Percentiles rank a stretch among this genome's conserved stretches.
phyloP scores from a whole-genome alignment of 1,139 yeast genomes.

The Yamadazyma trypodendri region DNA sequence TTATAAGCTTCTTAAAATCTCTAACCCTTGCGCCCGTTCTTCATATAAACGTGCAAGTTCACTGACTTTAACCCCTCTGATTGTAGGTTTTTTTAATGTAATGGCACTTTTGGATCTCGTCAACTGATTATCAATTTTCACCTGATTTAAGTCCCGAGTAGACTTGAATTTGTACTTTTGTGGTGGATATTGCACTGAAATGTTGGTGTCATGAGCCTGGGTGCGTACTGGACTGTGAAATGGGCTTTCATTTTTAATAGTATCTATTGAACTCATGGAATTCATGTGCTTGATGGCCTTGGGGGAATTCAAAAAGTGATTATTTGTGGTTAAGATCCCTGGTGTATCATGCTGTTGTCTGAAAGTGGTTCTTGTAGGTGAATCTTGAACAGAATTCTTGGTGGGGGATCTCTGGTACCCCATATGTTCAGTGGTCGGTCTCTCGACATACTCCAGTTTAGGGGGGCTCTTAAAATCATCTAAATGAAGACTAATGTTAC shows the following conservation, averaged over 20 bases:
- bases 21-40: slow-evolving; percentile 54
- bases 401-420: background rate
- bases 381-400: background rate
- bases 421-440: background rate
- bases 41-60: slow-evolving; percentile 56
- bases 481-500: background rate
- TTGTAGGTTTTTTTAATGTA: slow-evolving; percentile 34
- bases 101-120: slow-evolving; percentile 1
- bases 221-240: slow-evolving; percentile 1
- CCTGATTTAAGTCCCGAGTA: slow-evolving; percentile 5
- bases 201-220: background rate
- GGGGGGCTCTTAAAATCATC: slow-evolving; percentile 4
- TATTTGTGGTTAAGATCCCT: slow-evolving; percentile 2
- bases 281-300: slow-evolving; percentile 2
- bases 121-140: slow-evolving; percentile 6
- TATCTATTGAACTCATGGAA: slow-evolving; percentile 3
- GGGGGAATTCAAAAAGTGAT: slow-evolving; percentile 1
- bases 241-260: background rate
- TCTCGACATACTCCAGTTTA: slow-evolving; percentile 4
- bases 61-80: slow-evolving; percentile 54
- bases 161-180: slow-evolving; percentile 35
- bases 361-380: background rate
- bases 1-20: slow-evolving; percentile 37
- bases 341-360: background rate
- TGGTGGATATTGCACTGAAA: slow-evolving; percentile 37